Base-by-base conservation (phyloP, 306 rosid genomes). In the Argentina anserina region DNA sequence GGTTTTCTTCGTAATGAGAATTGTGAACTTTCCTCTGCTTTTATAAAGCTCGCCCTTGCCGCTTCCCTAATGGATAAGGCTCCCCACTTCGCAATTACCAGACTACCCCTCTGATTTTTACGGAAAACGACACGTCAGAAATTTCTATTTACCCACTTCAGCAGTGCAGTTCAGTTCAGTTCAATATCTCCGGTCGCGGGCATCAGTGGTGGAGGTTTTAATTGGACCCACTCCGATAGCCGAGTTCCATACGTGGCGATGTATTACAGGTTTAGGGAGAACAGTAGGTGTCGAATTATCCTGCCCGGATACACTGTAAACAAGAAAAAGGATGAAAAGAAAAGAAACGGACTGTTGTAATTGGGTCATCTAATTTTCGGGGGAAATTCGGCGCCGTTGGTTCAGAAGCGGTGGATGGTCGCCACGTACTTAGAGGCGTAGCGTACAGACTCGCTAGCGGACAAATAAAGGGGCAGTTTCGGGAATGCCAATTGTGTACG, bases 61-160 rank as follows among this genome's bases (percentile, higher is more conserved):
- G 71, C 79, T 70, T 78, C 65, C 74, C 55, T 60, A 78, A 49
- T 76, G 94, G 97, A 90, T 90, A 86, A 88, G 94, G 71, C 81
- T 79, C 1, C 23, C 81, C 26, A 5, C 39, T 21, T 1, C 0
- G 7, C 0, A 0, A 81, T 58, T 84, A 72, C 89, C 72, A 1
- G 70, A 63, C 0, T 5, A 3, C 4, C 73, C 92, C 84, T 73
- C 18, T 52, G 29, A 21, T 43, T 79, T 70, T 78, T 60, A 9
- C 12, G 40, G 31, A 73, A 71, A 41, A 55, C 25, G 77, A 58
- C 81, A 72, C 78, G 75, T 78, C 43, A 25, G 76, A 37, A 37
- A 12, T 56, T 76, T 37, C 39, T 1, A 9, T 61, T 55, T 61
- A 75, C 50, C 80, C 72, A 29, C 12, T 36, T 20, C 2, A 74